A percentile compares a stretch with the other conserved stretches of the same genome.
phyloP scores from a whole-genome alignment of 2,329 filamentous ascomycete species.

The Aurifilum marmelostoma region DNA sequence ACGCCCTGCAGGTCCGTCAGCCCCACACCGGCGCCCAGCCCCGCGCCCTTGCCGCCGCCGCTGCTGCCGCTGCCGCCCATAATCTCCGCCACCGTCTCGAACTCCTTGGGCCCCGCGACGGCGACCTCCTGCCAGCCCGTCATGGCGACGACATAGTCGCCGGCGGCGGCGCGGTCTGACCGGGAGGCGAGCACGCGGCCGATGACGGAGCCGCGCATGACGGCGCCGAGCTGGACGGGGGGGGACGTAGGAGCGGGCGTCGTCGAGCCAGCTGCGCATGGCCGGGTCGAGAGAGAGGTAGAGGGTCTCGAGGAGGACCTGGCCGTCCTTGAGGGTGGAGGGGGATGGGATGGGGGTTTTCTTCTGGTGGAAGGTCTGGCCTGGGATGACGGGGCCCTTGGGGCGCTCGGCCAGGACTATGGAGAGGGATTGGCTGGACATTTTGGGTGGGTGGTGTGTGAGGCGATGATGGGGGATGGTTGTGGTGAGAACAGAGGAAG shows the following conservation, averaged over 20 bases:
- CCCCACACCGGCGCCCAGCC: constrained; percentile 34
- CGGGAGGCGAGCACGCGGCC: constrained; percentile 55
- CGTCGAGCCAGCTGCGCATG: constrained; percentile 66
- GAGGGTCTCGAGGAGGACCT: constrained; percentile 53
- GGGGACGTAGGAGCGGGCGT: constrained; percentile 54
- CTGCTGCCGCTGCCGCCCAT: constrained; percentile 12
- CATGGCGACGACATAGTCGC: constrained; percentile 53
- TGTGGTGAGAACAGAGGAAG: not conserved
- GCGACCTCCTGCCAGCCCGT: constrained; percentile 63
- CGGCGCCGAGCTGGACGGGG: constrained; percentile 62
- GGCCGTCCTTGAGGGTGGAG: constrained; percentile 50
- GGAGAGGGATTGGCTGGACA: constrained; percentile 27
- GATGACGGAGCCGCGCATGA: constrained; percentile 62
- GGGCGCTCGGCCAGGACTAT: constrained; percentile 66
- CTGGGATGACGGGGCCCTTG: constrained; percentile 61
- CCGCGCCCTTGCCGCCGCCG: too few relatives aligned
- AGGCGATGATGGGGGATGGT: too few relatives aligned
- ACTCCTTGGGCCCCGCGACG: constrained; percentile 50
- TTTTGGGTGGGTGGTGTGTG: constrained; percentile 7
- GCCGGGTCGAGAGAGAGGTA: constrained; percentile 67
- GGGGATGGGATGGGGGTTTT: constrained; percentile 53
- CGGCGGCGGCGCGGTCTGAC: constrained; percentile 49
- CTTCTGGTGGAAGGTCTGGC: constrained; percentile 64
- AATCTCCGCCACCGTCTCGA: constrained; percentile 33
- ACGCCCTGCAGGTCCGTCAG: constrained; percentile 58